Base-by-base conservation (phyloP, 768 basidiomycete genomes). In the Cystobasidium onofrii region DNA sequence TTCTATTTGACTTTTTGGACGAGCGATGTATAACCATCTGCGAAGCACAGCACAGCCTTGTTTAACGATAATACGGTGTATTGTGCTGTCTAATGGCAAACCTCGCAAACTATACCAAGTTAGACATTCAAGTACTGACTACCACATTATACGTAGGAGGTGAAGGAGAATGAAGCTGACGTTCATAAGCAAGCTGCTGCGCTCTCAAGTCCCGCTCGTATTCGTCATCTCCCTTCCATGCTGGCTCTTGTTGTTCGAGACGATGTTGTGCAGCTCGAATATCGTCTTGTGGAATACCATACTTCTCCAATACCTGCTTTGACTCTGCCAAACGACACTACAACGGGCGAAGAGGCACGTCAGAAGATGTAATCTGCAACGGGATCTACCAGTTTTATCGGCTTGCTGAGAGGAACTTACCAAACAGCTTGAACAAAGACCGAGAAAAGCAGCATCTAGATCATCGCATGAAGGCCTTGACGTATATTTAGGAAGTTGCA, bases 401-500 rank as follows among this genome's bases (percentile, higher is more conserved):
- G n/a, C n/a, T n/a, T n/a, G n/a, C n/a, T n/a, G n/a, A n/a, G n/a
- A n/a, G n/a, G n/a, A n/a, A 20, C 69, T 55, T 17, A 71, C 69
- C 50, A 71, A 36, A 71, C 69, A 71, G 15, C 20, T 36, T 4
- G 69, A 41, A 44, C 69, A 71, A 13, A 34, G 39, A 2, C 69
- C 69, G 9, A 60, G 34, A n/a, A 27, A 55, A 36, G 69, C 34
- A 20, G 43, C 33, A 52, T 71, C 69, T n/a, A 71, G 69, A 55
- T 60, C 69, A 2, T 57, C 36, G 10, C 15, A 13, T 4, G 27
- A 27, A 12, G 69, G 69, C 34, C 33, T 2, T 2, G 18, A 25
- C n/a, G 54, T 29, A 52, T 71, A 71, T 60, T 52, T n/a, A 31
- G 69, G 69, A 18, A 71, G 41, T 60, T 71, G 69, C 2, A 71